A percentile compares a stretch with the other conserved stretches of the same genome.
Evolutionary conservation across 1,284 basidiomycete genomes (phyloP).

Genomic region (Cystobasidium pallidum): DNA sequence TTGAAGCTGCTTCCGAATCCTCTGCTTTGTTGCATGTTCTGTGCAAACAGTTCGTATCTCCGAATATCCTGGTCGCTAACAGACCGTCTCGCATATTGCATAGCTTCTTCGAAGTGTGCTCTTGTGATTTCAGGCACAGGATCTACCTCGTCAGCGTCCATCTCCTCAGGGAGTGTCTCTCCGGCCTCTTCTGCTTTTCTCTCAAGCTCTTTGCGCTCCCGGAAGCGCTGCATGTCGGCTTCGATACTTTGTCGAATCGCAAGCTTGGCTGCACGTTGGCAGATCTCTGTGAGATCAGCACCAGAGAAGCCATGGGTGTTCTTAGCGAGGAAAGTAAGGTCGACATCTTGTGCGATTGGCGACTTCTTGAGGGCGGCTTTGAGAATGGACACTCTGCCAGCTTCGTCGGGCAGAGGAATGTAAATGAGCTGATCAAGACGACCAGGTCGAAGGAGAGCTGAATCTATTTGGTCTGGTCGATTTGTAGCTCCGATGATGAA

Average conservation of each 20-base stretch:
- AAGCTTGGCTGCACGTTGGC: conserved; percentile 95
- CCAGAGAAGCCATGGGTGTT: conserved; percentile 97
- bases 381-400: conserved; percentile 87
- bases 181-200: conserved; percentile 66
- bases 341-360: conserved; percentile 81
- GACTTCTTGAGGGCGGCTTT: conserved; percentile 90
- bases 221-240: conserved; percentile 76
- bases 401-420: conserved; percentile 76
- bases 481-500: conserved; percentile 89
- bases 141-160: conserved; percentile 66
- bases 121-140: conserved; percentile 95
- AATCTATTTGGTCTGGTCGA: conserved; percentile 98
- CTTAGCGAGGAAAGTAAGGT: conserved; percentile 86
- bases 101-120: conserved; percentile 96
- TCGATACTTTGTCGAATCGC: conserved; percentile 95
- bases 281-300: conserved; percentile 98
- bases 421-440: conserved; percentile 75
- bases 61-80: conserved; percentile 77
- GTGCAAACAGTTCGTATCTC: conserved; percentile 70
- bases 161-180: conserved; percentile 61
- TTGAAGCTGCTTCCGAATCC: conserved; percentile 83
- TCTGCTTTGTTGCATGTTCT: conserved; percentile 67
- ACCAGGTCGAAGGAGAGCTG: conserved; percentile 94
- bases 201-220: conserved; percentile 81
- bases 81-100: conserved; percentile 68